Conservation (phyloP, 2,329 filamentous ascomycete genomes). For the Fusarium falciforme region DNA sequence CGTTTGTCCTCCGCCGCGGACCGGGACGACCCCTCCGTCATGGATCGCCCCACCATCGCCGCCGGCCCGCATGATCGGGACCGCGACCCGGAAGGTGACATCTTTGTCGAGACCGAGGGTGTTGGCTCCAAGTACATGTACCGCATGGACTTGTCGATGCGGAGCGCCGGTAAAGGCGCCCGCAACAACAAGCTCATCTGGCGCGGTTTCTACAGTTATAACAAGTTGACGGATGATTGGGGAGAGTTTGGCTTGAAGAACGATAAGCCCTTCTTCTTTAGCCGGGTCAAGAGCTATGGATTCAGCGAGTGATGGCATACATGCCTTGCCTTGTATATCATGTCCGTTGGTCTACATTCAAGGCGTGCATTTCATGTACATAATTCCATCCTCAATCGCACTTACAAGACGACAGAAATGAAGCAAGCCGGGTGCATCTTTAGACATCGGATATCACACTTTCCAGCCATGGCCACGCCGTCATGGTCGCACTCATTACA, state of each 20-base stretch:
- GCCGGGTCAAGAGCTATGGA: conserved; percentile 73
- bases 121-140: conserved; percentile 83
- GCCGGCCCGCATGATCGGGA: conserved; percentile 32
- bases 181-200: conserved; percentile 90
- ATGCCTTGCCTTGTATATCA: background rate
- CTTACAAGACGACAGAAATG: background rate
- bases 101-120: conserved; percentile 90
- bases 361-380: background rate
- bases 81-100: conserved; percentile 67
- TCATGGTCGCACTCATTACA: background rate
- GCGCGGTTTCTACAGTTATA: conserved; percentile 93
- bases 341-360: background rate
- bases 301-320: conserved; percentile 50
- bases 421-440: background rate
- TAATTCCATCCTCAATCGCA: background rate
- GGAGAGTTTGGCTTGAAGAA: conserved; percentile 78
- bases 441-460: background rate
- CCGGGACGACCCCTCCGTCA: conserved; percentile 37
- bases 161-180: conserved; percentile 69
- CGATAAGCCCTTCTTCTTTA: conserved; percentile 75
- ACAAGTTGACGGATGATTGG: conserved; percentile 90
- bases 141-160: conserved; percentile 80
- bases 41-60: conserved; percentile 9
- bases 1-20: conserved; percentile 56
- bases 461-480: background rate